These are phyloP conservation scores for Rubia peregrina DNA, from an alignment of 305 asterid genomes.

Conservation along the genomic window DNA sequence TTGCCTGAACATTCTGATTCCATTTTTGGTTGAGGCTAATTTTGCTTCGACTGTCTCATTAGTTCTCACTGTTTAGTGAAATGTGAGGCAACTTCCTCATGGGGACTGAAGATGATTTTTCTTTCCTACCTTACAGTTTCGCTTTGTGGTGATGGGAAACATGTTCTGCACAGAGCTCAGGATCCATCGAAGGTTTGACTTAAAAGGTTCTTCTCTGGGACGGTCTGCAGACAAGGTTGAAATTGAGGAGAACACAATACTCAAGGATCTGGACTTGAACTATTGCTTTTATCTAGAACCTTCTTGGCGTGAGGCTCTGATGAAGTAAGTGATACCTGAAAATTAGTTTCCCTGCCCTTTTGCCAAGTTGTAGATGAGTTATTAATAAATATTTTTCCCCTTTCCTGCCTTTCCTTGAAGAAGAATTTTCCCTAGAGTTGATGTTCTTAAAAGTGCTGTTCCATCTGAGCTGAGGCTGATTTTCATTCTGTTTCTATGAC, in stretches of 20 bases:
- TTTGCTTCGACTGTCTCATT: background rate
- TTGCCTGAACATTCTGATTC: too few relatives aligned
- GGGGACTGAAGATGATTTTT: constrained; percentile 11
- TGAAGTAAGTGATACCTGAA: constrained; percentile 43
- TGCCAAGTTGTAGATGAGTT: background rate
- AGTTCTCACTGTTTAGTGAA: background rate
- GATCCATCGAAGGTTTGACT: constrained; percentile 88
- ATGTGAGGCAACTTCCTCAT: background rate
- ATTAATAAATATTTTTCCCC: background rate
- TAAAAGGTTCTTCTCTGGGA: constrained; percentile 96
- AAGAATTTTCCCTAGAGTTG: background rate
- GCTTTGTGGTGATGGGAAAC: constrained; percentile 97
- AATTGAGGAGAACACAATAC: constrained; percentile 86
- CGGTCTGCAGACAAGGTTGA: constrained; percentile 89
- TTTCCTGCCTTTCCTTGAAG: background rate
- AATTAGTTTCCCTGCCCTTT: background rate
- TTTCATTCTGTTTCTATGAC: background rate
- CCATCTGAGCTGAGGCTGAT: background rate
- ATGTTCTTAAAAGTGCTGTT: background rate
- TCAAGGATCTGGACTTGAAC: constrained; percentile 91
- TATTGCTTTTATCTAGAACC: constrained; percentile 94
- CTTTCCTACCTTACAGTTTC: constrained; percentile 55
- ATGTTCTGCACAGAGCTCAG: constrained; percentile 94
- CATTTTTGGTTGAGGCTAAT: background rate
- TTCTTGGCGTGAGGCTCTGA: constrained; percentile 66